Evolutionary conservation across 257 asterid genomes (phyloP).

Genomic region (Solanum arcanum): DNA sequence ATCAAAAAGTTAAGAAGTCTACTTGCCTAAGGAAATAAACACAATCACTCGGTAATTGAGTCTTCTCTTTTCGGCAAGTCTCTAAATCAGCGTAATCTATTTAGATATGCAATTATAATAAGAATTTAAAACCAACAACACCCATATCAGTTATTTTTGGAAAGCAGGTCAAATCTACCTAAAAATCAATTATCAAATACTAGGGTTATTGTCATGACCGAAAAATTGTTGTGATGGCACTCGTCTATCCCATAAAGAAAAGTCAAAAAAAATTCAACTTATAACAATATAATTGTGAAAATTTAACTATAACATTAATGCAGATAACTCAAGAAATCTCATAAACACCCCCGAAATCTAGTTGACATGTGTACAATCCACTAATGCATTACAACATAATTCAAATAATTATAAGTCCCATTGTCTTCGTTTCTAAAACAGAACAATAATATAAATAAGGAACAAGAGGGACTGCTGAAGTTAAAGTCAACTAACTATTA

Average conservation of each 20-base stretch:
- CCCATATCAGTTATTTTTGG: not conserved
- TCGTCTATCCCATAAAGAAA: not conserved
- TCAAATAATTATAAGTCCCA: no score
- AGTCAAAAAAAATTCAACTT: not conserved
- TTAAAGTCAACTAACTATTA: no score
- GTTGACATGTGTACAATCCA: not conserved
- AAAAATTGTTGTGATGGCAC: not conserved
- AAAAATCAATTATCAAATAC: not conserved
- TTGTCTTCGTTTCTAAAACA: not conserved
- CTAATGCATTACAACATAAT: not conserved
- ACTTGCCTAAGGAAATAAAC: not conserved
- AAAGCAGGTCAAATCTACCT: not conserved
- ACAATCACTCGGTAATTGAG: not conserved
- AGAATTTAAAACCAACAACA: not conserved
- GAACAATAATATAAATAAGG: no score
- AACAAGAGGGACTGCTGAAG: no score
- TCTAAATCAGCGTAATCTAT: not conserved
- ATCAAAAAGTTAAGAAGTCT: not conserved
- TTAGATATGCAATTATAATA: no score
- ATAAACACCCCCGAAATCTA: not conserved
- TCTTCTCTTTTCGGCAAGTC: not conserved
- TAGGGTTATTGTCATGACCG: not conserved
- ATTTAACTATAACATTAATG: not conserved
- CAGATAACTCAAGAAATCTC: no score
- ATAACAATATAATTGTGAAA: no score